A percentile compares a stretch with the other conserved stretches of the same genome.
phyloP scores from a whole-genome alignment of 2,329 filamentous ascomycete genomes.

The Aspergillus sp. region DNA sequence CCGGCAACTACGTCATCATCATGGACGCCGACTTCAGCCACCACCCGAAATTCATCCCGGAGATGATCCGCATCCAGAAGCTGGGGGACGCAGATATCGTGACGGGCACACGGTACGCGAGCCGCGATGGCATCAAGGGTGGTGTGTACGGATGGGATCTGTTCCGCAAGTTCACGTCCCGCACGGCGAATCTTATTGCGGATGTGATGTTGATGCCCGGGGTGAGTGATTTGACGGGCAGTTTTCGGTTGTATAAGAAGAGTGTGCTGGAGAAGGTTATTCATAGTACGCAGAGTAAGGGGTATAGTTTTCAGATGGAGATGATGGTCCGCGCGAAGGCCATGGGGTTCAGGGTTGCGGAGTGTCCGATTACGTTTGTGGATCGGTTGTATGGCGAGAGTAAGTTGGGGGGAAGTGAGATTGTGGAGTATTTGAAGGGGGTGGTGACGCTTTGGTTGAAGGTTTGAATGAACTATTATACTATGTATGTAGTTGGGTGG shows the following conservation, averaged over 20 bases:
- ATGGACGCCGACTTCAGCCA: constrained; percentile 99
- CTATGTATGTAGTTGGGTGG: not conserved
- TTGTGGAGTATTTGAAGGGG: constrained; percentile 92
- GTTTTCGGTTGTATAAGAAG: constrained; percentile 94
- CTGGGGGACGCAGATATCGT: constrained; percentile 88
- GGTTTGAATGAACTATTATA: constrained; percentile 53
- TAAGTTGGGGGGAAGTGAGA: constrained; percentile 92
- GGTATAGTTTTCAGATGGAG: constrained; percentile 99
- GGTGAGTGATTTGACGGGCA: constrained; percentile 92
- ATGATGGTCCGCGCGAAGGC: constrained; percentile 97
- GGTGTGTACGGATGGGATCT: constrained; percentile 97
- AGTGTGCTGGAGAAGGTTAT: constrained; percentile 87
- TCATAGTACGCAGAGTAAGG: constrained; percentile 86
- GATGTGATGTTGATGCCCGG: constrained; percentile 91
- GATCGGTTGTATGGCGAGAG: constrained; percentile 93
- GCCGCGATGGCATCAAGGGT: constrained; percentile 61
- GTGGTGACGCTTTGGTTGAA: constrained; percentile 76
- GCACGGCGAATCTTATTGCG: constrained; percentile 88
- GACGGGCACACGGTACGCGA: constrained; percentile 91
- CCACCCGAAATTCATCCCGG: constrained; percentile 97
- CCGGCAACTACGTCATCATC: constrained; percentile 96
- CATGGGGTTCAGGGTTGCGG: constrained; percentile 89
- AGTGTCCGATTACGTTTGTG: constrained; percentile 95
- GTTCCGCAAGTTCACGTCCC: constrained; percentile 72
- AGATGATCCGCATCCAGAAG: constrained; percentile 84